A percentile compares a stretch with the other conserved stretches of the same genome.
Evolutionary conservation across 345 rosid species (phyloP).

Genomic region (Citrus cavaleriei): DNA sequence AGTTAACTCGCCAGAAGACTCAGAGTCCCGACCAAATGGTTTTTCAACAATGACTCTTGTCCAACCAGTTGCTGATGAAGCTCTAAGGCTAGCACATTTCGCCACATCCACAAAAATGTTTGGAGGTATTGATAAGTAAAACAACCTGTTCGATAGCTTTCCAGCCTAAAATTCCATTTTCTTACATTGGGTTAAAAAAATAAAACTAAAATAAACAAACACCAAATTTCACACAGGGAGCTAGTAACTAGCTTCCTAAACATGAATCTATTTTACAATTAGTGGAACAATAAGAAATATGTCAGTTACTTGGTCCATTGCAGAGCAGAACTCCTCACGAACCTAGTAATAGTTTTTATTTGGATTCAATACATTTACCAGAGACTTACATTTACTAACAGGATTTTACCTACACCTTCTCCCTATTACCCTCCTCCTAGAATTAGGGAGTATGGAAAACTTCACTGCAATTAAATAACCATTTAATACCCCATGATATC

Average conservation of each 20-base stretch:
- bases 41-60: constrained; percentile 90
- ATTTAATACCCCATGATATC: no score
- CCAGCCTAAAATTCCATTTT: constrained; percentile 48
- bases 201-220: neutral
- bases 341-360: no score
- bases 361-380: no score
- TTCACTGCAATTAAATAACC: no score
- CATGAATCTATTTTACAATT: neutral
- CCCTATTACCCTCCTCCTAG: no score
- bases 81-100: constrained; percentile 66
- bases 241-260: neutral
- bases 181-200: neutral
- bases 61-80: constrained; percentile 79
- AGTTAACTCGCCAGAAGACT: constrained; percentile 76
- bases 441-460: no score
- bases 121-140: constrained; percentile 86
- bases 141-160: constrained; percentile 66
- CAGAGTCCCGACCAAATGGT: constrained; percentile 89
- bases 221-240: neutral
- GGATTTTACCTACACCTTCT: no score
- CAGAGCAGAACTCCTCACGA: neutral
- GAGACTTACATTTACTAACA: no score
- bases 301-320: neutral
- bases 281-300: neutral
- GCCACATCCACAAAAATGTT: constrained; percentile 83